Percentiles rank a stretch among this genome's conserved stretches.
Conservation (phyloP, 768 basidiomycete genomes). For the Podaxis sp. region DNA sequence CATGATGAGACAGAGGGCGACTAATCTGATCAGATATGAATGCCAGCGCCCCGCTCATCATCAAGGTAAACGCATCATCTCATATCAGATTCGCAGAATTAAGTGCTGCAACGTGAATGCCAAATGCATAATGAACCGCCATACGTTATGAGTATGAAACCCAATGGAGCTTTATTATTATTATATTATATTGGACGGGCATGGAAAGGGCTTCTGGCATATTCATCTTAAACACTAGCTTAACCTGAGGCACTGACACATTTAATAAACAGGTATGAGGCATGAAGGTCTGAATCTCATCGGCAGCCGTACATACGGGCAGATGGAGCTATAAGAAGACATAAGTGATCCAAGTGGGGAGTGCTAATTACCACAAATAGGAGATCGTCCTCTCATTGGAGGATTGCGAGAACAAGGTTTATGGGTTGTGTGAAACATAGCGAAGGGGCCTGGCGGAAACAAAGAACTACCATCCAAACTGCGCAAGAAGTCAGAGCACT, state of each 20-base stretch:
- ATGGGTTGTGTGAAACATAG: background rate
- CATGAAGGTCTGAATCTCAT: background rate
- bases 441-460: background rate
- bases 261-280: background rate
- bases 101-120: background rate
- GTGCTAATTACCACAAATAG: background rate
- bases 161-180: background rate
- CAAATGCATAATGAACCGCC: background rate
- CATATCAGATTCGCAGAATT: background rate
- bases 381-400: background rate
- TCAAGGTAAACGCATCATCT: background rate
- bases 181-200: background rate
- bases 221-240: background rate
- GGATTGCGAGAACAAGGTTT: slow-evolving; percentile 5
- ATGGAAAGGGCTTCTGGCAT: background rate
- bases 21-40: background rate
- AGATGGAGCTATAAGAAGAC: background rate
- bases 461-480: slow-evolving; percentile 1
- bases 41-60: background rate
- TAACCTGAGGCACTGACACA: background rate
- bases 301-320: background rate
- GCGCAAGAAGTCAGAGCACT: slow-evolving; percentile 1
- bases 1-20: background rate
- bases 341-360: background rate
- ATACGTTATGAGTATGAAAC: background rate